phyloP scores from a whole-genome alignment of 164 flowering plant genomes.

The Macadamia integrifolia region DNA sequence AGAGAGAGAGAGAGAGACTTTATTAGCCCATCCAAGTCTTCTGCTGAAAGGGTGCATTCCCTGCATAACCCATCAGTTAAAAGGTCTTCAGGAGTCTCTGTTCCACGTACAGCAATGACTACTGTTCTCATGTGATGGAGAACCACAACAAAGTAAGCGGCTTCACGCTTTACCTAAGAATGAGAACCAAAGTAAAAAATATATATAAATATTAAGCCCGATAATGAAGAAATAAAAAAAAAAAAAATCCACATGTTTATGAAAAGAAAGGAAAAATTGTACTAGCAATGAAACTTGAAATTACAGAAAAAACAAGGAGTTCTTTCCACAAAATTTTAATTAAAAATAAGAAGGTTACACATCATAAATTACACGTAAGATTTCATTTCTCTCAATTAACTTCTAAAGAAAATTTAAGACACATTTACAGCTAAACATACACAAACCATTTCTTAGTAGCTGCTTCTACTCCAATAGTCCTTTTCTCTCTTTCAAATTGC shows the following conservation, averaged over 20 bases:
- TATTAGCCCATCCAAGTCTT: slow-evolving; percentile 74
- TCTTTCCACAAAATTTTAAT: too few species aligned
- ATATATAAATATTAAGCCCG: neutral
- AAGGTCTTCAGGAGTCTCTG: slow-evolving; percentile 93
- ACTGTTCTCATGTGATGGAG: slow-evolving; percentile 55
- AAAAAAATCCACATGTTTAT: too few species aligned
- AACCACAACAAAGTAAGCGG: slow-evolving; percentile 72
- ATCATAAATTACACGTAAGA: too few species aligned
- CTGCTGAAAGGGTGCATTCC: slow-evolving; percentile 50
- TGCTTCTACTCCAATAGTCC: too few species aligned
- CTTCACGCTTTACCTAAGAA: slow-evolving; percentile 54
- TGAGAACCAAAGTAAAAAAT: slow-evolving; percentile 8
- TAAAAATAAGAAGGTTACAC: too few species aligned
- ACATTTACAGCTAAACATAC: too few species aligned
- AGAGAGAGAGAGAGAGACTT: slow-evolving; percentile 30
- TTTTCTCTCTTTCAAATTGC: neutral
- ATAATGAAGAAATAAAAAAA: too few species aligned
- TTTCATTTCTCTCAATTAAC: too few species aligned
- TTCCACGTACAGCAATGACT: slow-evolving; percentile 80
- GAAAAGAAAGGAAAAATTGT: too few species aligned
- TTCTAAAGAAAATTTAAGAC: too few species aligned
- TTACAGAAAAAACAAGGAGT: too few species aligned
- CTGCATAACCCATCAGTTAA: slow-evolving; percentile 77
- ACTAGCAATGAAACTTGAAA: too few species aligned
- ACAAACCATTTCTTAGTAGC: neutral